These are phyloP conservation scores for Neltuma alba DNA, from an alignment of 306 rosid species.

Conservation along the genomic window DNA sequence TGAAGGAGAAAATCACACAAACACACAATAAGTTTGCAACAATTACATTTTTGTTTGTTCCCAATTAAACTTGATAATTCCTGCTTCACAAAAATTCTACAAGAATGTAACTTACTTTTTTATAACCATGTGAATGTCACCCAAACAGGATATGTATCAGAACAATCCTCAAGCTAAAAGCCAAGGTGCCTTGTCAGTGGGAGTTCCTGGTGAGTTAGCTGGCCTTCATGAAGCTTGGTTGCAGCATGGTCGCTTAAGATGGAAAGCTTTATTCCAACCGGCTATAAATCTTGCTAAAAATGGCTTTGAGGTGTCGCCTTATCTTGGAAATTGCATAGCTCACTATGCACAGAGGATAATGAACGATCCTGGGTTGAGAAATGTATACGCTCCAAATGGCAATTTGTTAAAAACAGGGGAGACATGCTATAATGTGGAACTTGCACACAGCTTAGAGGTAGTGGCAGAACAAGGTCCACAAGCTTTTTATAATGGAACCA, in stretches of 20 bases:
- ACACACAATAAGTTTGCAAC: no score
- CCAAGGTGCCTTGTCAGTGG: constrained; percentile 70
- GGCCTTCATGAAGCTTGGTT: constrained; percentile 92
- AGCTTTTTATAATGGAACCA: constrained; percentile 77
- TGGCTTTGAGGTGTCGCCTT: constrained; percentile 66
- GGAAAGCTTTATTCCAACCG: constrained; percentile 78
- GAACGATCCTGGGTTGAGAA: constrained; percentile 72
- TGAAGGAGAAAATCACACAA: not conserved
- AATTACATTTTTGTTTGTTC: not conserved
- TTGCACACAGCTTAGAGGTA: constrained; percentile 62
- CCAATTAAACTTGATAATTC: constrained; percentile 14
- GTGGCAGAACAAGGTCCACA: constrained; percentile 77
- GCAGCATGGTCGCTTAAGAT: constrained; percentile 70
- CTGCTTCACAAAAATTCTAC: constrained; percentile 11
- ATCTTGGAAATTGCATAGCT: constrained; percentile 44
- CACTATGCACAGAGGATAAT: constrained; percentile 32
- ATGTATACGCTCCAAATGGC: constrained; percentile 73
- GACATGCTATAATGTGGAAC: constrained; percentile 67
- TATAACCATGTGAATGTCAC: constrained; percentile 31
- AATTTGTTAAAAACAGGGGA: constrained; percentile 63
- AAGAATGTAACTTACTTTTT: constrained; percentile 27
- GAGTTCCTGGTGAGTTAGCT: constrained; percentile 92
- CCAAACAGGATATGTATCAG: constrained; percentile 78
- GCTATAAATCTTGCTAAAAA: constrained; percentile 74
- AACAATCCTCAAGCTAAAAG: constrained; percentile 52